Evolutionary conservation across 371 early-diverging fungal genomes (phyloP).

Genomic region (Fennellomyces sp.): DNA sequence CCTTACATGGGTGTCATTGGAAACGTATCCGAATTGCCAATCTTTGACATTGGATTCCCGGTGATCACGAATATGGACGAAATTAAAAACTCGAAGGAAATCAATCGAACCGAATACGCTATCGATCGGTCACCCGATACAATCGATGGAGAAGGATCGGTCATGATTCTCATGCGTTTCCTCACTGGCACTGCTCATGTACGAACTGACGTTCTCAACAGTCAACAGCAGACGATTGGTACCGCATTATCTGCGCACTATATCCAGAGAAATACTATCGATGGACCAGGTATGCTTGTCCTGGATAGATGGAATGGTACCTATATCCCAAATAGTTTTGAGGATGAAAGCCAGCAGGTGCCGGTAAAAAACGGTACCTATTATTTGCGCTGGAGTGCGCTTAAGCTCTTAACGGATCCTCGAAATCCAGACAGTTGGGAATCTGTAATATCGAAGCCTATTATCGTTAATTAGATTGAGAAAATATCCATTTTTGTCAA

Average conservation of each 20-base stretch:
- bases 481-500: too few relatives aligned
- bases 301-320: slow-evolving; percentile 20
- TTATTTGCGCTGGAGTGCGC: slow-evolving; percentile 17
- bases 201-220: slow-evolving; percentile 8
- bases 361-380: slow-evolving; percentile 10
- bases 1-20: slow-evolving; percentile 65
- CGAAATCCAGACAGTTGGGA: slow-evolving; percentile 19
- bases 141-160: not conserved
- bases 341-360: not conserved
- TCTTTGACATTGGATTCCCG: slow-evolving; percentile 41
- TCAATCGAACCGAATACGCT: not conserved
- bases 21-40: slow-evolving; percentile 46
- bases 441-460: slow-evolving; percentile 4
- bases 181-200: slow-evolving; percentile 13
- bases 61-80: not conserved
- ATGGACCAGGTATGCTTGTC: not conserved
- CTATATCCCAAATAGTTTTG: slow-evolving; percentile 6
- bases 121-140: not conserved
- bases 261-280: slow-evolving; percentile 14
- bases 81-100: not conserved
- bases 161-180: slow-evolving; percentile 7
- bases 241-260: not conserved
- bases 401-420: slow-evolving; percentile 17
- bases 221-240: slow-evolving; percentile 1
- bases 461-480: slow-evolving; percentile 11